Evolutionary conservation across 176 grass and related monocot genomes (phyloP), one percentile per base, ranked within the genome.

Genomic region (Saccharum officinarum): DNA sequence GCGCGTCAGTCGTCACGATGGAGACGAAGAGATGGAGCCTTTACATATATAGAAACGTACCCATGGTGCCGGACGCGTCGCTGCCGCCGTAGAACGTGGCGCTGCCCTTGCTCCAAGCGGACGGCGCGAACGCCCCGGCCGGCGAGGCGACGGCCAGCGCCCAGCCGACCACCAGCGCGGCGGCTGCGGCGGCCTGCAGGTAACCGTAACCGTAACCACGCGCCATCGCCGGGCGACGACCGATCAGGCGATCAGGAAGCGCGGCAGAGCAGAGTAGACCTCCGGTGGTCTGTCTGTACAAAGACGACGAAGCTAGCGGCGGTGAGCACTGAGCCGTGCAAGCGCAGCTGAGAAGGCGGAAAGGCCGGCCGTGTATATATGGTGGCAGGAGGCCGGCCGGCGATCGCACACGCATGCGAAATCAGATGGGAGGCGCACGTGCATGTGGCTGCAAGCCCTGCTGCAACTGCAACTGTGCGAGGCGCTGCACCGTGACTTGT

Each of bases 11-110:
- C 8, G 22, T 23, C 38, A 23, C 68, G 37, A 71, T 23, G 1
- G 22, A 10, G 68, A 10, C 15, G 36, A 40, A 20, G 37, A 54
- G 17, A 54, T 20, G 16, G 50, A 54, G 7, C 49, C 49, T 52
- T 50, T 16, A 50, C 15, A 50, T 50, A 4, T 1, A 17, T 50
- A 50, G 4, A 1, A 18, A n/a, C 69, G 69, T 72, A 78, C 76
- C 78, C 78, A 80, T 80, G 5, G 78, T 80, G 41, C 78, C 78
- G 26, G 78, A 80, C 1, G 78, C 78, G 62, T 80, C 78, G 78
- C 62, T 67, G 40, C 78, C 78, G 78, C 78, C 78, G 41, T 80
- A 80, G 78, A 80, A 80, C 40, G 78, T 80, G 26, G 78, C 78
- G 26, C 10, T 67, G 62, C 78, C 78, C 60, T 42, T 79, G 40